Conservation (phyloP, 2,329 filamentous ascomycete genomes). For the Penicillium janthinellum region DNA sequence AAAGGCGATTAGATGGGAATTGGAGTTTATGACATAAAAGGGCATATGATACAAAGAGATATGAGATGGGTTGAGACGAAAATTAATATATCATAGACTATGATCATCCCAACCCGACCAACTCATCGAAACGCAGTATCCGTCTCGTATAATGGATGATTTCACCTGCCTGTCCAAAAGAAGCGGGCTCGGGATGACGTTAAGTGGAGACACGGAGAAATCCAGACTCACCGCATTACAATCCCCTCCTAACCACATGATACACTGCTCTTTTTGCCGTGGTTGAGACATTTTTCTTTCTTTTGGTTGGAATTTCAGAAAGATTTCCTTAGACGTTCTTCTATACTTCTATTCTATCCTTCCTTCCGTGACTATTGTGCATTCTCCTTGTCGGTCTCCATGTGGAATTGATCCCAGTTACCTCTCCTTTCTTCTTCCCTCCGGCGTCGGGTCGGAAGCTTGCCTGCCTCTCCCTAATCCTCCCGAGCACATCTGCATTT, state of each 20-base stretch:
- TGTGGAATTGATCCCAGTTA: constrained; percentile 11
- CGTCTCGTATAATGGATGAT: background rate
- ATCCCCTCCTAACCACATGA: constrained; percentile 2
- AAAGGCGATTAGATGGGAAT: background rate
- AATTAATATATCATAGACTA: background rate
- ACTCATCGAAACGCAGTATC: background rate
- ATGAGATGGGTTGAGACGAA: background rate
- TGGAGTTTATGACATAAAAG: background rate
- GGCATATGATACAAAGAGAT: background rate
- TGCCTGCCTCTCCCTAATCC: constrained; percentile 21
- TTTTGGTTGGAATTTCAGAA: constrained; percentile 4
- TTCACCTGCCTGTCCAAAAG: background rate
- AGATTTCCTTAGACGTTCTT: background rate
- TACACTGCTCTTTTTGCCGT: background rate
- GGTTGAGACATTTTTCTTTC: constrained; percentile 3
- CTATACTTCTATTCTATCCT: background rate
- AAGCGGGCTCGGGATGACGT: constrained; percentile 26
- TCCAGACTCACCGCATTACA: constrained; percentile 29
- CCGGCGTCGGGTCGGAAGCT: constrained; percentile 20
- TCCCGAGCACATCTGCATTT: constrained; percentile 19
- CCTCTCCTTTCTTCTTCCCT: constrained; percentile 5
- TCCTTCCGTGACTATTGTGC: background rate
- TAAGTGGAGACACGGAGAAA: constrained; percentile 28
- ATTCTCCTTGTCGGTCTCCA: constrained; percentile 3
- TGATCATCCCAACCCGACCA: background rate